These are phyloP conservation scores for Talaromyces sp. DNA, from an alignment of 2,329 filamentous ascomycete species.

Conservation along the genomic window DNA sequence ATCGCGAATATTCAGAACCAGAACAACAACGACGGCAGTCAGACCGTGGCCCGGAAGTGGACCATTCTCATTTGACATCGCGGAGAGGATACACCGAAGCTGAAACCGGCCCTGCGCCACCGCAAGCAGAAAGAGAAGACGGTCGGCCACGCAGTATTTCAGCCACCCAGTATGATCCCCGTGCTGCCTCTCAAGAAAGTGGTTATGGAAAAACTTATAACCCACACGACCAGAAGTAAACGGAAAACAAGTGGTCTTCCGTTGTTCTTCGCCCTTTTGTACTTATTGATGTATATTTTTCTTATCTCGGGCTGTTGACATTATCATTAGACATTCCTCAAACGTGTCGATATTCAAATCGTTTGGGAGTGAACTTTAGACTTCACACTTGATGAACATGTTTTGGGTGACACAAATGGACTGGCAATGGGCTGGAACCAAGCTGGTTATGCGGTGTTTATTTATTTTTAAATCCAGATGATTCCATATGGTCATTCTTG, in stretches of 20 bases:
- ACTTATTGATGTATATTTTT: not conserved
- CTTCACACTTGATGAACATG: not conserved
- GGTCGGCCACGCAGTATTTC: not conserved
- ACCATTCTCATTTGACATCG: not conserved
- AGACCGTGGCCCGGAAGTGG: constrained; percentile 5
- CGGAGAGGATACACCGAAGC: constrained; percentile 2
- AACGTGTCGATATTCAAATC: not conserved
- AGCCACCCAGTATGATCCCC: not conserved
- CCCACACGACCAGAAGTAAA: not conserved
- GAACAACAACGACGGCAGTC: constrained; percentile 7
- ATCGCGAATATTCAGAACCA: constrained; percentile 8
- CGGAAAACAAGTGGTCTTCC: not conserved
- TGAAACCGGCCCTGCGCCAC: not conserved
- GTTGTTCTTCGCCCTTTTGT: not conserved
- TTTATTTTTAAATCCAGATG: not conserved
- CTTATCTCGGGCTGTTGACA: not conserved
- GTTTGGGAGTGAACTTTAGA: not conserved
- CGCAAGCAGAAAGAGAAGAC: not conserved
- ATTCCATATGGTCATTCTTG: not conserved
- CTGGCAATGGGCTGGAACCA: not conserved
- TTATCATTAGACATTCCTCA: not conserved
- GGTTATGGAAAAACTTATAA: not conserved
- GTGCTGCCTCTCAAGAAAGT: not conserved
- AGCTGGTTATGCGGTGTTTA: not conserved
- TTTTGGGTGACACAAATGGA: not conserved